Conservation (phyloP, 2,329 filamentous ascomycete genomes). For the Neofusicoccum ribis region DNA sequence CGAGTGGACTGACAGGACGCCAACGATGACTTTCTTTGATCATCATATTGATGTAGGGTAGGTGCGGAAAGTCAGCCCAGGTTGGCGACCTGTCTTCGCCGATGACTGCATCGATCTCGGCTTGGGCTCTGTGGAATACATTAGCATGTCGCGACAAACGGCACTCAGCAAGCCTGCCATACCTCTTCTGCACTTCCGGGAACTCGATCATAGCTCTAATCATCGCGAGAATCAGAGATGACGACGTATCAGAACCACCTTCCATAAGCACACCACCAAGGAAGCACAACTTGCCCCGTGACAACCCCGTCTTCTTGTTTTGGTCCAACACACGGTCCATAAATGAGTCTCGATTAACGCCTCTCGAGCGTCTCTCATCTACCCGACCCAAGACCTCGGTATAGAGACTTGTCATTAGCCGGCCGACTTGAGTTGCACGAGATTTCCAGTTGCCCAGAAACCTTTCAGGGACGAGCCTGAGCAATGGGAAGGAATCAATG, state of each 20-base stretch:
- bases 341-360: too few species aligned
- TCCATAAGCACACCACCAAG: slow-evolving; percentile 37
- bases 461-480: slow-evolving; percentile 42
- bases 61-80: background rate
- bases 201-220: too few species aligned
- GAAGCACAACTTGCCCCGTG: slow-evolving; percentile 35
- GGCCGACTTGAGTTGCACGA: slow-evolving; percentile 8
- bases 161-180: too few species aligned
- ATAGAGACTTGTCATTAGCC: too few species aligned
- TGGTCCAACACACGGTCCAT: background rate
- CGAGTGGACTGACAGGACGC: slow-evolving; percentile 31
- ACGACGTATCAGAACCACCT: slow-evolving; percentile 39
- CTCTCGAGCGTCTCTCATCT: too few species aligned
- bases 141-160: too few species aligned
- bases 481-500: slow-evolving; percentile 18
- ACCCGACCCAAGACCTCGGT: too few species aligned
- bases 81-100: background rate
- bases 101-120: slow-evolving; percentile 24
- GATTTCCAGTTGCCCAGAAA: slow-evolving; percentile 23
- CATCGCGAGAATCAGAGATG: slow-evolving; percentile 26
- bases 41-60: slow-evolving; percentile 18
- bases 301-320: background rate
- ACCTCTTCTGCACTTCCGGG: slow-evolving; percentile 27
- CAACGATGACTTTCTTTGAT: slow-evolving; percentile 38
- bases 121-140: slow-evolving; percentile 24